Evolutionary conservation across 208 protist genomes (phyloP), one percentile per base, ranked within the genome.

Genomic region (Leishmania arabica): DNA sequence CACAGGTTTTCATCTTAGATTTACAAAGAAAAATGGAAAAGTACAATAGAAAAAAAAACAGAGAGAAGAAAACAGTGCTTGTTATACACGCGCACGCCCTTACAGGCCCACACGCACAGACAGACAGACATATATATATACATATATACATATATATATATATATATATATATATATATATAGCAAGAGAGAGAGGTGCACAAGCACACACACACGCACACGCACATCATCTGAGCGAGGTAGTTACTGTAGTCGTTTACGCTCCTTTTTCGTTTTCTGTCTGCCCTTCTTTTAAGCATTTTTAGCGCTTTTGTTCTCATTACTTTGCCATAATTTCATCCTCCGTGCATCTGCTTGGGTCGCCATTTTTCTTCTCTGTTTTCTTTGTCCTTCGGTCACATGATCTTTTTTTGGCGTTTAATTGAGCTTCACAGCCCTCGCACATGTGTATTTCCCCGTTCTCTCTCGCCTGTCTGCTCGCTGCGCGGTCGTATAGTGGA

Each of bases 1-100:
- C 75, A 45, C 66, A 73, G 72, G 75, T 72, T 47, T 71, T 77
- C 78, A 62, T 51, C 40, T 75, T 70, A 74, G 47, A 45, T 31
- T 84, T 75, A 81, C 51, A 85, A 81, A 65, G 31, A 54, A 72
- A 54, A 56, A 74, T 54, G 64, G 64, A 51, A 69, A 80, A 68
- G 31, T 53, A 70, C 17, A 76, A 62, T 58, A 19, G 68, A 54
- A 71, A 71, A 27, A 71, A 31, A 73, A 73, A 51, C 68, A 34
- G 56, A 81, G 8, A n/a, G 40, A 45, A 62, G 1, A 17, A 40
- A 58, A 54, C 6, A 45, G 42, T 11, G 68, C 37, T 49, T 81
- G 31, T 42, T 37, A 42, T 13, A 75, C 49, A 45, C 69, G n/a
- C 45, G 21, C 24, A 54, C 69, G 19, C 45, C 4, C 69, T 54